phyloP scores from a whole-genome alignment of 495 filamentous ascomycete species.

The Daldinia grandis region DNA sequence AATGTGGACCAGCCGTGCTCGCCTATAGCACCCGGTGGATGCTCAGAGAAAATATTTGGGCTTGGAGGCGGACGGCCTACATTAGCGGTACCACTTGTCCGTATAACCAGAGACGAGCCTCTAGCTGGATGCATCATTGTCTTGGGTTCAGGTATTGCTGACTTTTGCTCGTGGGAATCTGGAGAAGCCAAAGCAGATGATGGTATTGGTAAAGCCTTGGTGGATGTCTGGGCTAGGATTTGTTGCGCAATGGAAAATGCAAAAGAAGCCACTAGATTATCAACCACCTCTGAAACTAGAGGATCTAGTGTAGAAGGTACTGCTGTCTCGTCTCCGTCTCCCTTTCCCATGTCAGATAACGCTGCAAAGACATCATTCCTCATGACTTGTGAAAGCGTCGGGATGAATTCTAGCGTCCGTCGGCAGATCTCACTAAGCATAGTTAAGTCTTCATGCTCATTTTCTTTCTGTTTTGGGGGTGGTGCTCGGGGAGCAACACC shows the following conservation, averaged over 20 bases:
- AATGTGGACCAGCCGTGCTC: slow-evolving; percentile 49
- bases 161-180: slow-evolving; percentile 58
- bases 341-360: slow-evolving; percentile 43
- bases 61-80: slow-evolving; percentile 52
- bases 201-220: slow-evolving; percentile 71
- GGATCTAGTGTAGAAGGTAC: slow-evolving; percentile 40
- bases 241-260: slow-evolving; percentile 81
- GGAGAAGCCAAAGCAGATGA: slow-evolving; percentile 61
- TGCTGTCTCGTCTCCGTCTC: slow-evolving; percentile 30
- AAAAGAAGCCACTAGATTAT: slow-evolving; percentile 87
- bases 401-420: slow-evolving; percentile 81
- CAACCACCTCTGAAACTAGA: slow-evolving; percentile 64
- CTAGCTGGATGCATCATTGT: slow-evolving; percentile 70
- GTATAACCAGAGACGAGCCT: slow-evolving; percentile 58
- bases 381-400: slow-evolving; percentile 76
- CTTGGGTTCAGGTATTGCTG: slow-evolving; percentile 66
- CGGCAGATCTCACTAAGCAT: slow-evolving; percentile 82
- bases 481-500: slow-evolving; percentile 61
- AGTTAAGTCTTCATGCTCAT: slow-evolving; percentile 75
- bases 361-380: slow-evolving; percentile 73
- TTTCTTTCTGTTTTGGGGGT: slow-evolving; percentile 55
- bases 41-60: slow-evolving; percentile 56
- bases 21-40: slow-evolving; percentile 36
- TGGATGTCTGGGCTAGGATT: slow-evolving; percentile 78
- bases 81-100: slow-evolving; percentile 29